Conservation (phyloP, 805 yeast species). For the Barnettozyma californica region DNA sequence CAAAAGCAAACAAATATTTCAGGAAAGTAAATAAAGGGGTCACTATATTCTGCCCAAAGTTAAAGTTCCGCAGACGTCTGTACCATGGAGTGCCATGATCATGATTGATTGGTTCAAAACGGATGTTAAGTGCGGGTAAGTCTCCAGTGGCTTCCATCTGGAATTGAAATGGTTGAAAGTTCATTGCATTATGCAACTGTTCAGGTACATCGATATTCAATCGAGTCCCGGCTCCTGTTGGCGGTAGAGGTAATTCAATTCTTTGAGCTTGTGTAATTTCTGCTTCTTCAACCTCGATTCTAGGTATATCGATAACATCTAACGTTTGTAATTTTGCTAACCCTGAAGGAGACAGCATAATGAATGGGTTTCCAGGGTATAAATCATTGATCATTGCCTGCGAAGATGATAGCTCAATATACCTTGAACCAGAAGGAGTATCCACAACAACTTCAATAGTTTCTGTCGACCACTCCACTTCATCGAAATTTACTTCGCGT, state of each 20-base stretch:
- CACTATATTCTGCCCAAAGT: neutral
- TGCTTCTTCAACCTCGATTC: slow-evolving; percentile 5
- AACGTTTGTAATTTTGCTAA: slow-evolving; percentile 17
- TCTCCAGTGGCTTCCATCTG: neutral
- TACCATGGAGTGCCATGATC: neutral
- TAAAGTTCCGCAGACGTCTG: neutral
- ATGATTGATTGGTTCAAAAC: neutral
- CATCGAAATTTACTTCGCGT: slow-evolving; percentile 18
- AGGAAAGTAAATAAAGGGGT: neutral
- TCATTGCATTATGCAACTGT: neutral
- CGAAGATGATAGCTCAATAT: slow-evolving; percentile 20
- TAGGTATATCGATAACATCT: slow-evolving; percentile 18
- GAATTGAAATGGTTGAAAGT: neutral
- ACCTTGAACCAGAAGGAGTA: slow-evolving; percentile 11
- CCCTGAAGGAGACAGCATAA: slow-evolving; percentile 26
- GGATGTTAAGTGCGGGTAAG: neutral
- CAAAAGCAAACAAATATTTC: neutral
- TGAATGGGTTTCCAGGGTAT: slow-evolving; percentile 20
- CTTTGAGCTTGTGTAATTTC: neutral
- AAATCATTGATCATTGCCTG: slow-evolving; percentile 24
- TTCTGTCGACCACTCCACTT: slow-evolving; percentile 6
- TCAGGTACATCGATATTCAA: neutral
- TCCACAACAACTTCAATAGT: slow-evolving; percentile 15
- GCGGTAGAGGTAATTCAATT: neutral
- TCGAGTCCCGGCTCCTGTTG: neutral